Base-by-base conservation (phyloP, 164 flowering plant species). In the Macadamia tetraphylla region DNA sequence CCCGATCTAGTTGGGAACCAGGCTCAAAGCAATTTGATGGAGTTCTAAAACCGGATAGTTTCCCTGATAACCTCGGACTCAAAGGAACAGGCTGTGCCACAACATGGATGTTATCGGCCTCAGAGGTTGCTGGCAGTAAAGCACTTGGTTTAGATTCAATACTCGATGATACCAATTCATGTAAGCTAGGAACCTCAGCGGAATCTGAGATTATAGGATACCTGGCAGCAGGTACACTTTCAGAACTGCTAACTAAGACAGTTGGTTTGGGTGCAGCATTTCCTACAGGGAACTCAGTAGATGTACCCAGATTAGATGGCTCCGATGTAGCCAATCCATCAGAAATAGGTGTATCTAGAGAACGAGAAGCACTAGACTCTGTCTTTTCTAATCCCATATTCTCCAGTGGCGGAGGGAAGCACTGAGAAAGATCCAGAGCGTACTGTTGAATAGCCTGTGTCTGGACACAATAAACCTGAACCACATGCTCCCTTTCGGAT, bases 361-460 rank as follows among this genome's bases (percentile, higher is more conserved):
- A 56, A 64, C 59, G 83, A 56, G 85, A 74, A 67, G 68, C 76
- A 75, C 12, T 64, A 13, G 89, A 81, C 55, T 87, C 90, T 29
- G 79, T 68, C 78, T 77, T 83, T 65, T 90, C 96, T 60, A 81
- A 60, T 43, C 83, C 86, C 17, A 72, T 23, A 68, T 74, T 80
- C 31, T 88, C 94, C 69, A 84, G 1, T 1, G 86, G 88, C 3
- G 94, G 90, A 57, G 98, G 98, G 66, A 89, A 71, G 76, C 98
- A 92, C 71, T 83, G 93, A 60, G 86, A 80, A 57, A 92, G 80
- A 35, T 89, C 86, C 83, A 95, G 76, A 67, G 96, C 91, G 85
- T 95, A 95, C 80, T 95, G 98, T 75, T 95, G 98, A 75, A 95
- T 95, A 31, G 98, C 99, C 73, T 88, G 98, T 53, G 99, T 95